A percentile compares a stretch with the other conserved stretches of the same genome.
phyloP scores from a whole-genome alignment of 495 filamentous ascomycete genomes.

The Ascodesmis nigricans region DNA sequence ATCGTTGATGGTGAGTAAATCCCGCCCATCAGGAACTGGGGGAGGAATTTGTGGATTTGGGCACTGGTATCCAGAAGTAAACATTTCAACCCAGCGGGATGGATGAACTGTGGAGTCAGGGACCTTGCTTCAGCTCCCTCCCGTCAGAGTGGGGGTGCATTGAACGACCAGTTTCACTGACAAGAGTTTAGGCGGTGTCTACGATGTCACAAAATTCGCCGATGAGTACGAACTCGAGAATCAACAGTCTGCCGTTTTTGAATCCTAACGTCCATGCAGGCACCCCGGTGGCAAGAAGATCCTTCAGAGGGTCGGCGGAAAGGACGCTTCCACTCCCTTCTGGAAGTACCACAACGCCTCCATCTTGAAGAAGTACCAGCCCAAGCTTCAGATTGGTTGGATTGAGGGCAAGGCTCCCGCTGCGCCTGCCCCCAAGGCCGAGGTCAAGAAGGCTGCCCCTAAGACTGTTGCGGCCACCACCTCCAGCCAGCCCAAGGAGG shows the following conservation, averaged over 20 bases:
- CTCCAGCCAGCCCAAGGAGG: slow-evolving; percentile 31
- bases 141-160: too few relatives aligned
- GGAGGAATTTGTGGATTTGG: too few relatives aligned
- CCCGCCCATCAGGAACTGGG: too few relatives aligned
- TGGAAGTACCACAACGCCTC: slow-evolving; percentile 95
- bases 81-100: too few relatives aligned
- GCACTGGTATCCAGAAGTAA: too few relatives aligned
- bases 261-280: background rate
- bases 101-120: too few relatives aligned
- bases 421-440: slow-evolving; percentile 29
- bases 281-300: slow-evolving; percentile 85
- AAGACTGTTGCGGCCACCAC: slow-evolving; percentile 22
- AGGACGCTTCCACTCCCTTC: slow-evolving; percentile 94
- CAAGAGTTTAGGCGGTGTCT: too few relatives aligned
- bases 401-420: slow-evolving; percentile 56
- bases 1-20: slow-evolving; percentile 87
- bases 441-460: slow-evolving; percentile 30
- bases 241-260: too few relatives aligned
- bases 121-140: too few relatives aligned
- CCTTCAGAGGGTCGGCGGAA: slow-evolving; percentile 76
- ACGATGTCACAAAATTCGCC: slow-evolving; percentile 55
- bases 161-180: too few relatives aligned
- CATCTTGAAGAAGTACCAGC: slow-evolving; percentile 78
- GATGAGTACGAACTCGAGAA: too few relatives aligned
- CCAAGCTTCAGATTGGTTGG: slow-evolving; percentile 69